A percentile compares a stretch with the other conserved stretches of the same genome.
Conservation (phyloP, 345 rosid genomes). For the Eutrema japonicum region DNA sequence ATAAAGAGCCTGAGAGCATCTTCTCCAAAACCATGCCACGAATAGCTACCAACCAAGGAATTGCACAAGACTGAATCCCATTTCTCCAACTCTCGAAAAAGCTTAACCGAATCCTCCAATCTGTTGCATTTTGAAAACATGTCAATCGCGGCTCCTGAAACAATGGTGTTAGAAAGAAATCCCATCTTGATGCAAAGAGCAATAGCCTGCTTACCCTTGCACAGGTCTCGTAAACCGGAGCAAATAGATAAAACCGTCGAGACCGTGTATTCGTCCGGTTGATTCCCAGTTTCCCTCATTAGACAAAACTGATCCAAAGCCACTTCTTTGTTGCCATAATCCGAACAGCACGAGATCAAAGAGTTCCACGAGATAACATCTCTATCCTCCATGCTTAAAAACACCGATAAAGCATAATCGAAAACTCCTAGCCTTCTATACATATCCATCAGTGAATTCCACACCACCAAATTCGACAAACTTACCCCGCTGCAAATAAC, state of each 20-base stretch:
- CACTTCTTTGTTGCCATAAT: conserved; percentile 50
- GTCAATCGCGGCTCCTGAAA: conserved; percentile 73
- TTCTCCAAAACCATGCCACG: conserved; percentile 56
- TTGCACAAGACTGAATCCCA: conserved; percentile 62
- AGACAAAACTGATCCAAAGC: conserved; percentile 55
- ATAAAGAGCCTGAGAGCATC: conserved; percentile 53
- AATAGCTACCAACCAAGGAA: conserved; percentile 68
- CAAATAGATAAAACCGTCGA: conserved; percentile 55
- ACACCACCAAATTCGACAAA: conserved; percentile 55
- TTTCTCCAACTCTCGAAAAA: conserved; percentile 52
- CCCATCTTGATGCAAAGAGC: conserved; percentile 68
- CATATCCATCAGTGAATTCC: conserved; percentile 75
- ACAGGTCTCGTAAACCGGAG: conserved; percentile 54
- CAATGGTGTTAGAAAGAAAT: conserved; percentile 62
- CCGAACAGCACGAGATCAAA: conserved; percentile 54
- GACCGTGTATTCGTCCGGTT: conserved; percentile 59
- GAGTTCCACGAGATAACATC: conserved; percentile 79
- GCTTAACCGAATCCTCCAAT: conserved; percentile 67
- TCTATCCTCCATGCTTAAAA: conserved; percentile 55
- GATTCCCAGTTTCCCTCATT: conserved; percentile 55
- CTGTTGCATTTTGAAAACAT: conserved; percentile 83
- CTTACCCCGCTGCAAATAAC: conserved; percentile 53
- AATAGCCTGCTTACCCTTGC: conserved; percentile 71
- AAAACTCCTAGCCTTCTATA: conserved; percentile 61
- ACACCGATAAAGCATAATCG: conserved; percentile 57